These are phyloP conservation scores for Alternaria consortialis DNA, from an alignment of 2,329 filamentous ascomycete species.

Conservation along the genomic window DNA sequence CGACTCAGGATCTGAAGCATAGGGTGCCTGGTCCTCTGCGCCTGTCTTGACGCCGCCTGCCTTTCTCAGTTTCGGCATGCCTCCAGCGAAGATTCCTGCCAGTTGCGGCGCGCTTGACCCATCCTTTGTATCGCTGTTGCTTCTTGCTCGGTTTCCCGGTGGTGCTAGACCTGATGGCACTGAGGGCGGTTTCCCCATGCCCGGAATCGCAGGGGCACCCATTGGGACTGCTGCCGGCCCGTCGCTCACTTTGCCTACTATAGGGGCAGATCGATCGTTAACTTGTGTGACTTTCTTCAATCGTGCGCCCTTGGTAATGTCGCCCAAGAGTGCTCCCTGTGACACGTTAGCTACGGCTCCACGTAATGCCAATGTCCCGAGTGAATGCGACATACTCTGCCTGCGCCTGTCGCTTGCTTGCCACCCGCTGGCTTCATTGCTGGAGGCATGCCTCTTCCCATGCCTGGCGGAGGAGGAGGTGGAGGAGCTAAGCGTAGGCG, in stretches of 20 bases:
- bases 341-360: conserved; percentile 36
- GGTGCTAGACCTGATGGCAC: conserved; percentile 72
- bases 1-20: conserved; percentile 81
- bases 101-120: conserved; percentile 67
- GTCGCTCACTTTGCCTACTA: conserved; percentile 66
- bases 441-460: conserved; percentile 47
- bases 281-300: conserved; percentile 84
- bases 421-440: conserved; percentile 44
- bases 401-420: conserved; percentile 44
- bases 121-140: conserved; percentile 78
- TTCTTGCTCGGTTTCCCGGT: conserved; percentile 71
- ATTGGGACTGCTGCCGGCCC: conserved; percentile 68
- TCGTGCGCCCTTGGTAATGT: conserved; percentile 82
- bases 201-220: conserved; percentile 83
- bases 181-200: conserved; percentile 57
- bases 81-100: conserved; percentile 87
- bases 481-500: conserved; percentile 26
- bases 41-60: conserved; percentile 70
- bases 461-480: conserved; percentile 46
- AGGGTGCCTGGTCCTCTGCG: conserved; percentile 74
- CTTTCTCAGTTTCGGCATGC: conserved; percentile 95
- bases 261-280: conserved; percentile 89
- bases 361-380: conserved; percentile 2
- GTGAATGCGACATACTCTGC: conserved; percentile 41
- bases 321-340: conserved; percentile 84